Evolutionary conservation across 306 rosid species (phyloP), one percentile per base, ranked within the genome.

Genomic region (Sicyos baderoa): DNA sequence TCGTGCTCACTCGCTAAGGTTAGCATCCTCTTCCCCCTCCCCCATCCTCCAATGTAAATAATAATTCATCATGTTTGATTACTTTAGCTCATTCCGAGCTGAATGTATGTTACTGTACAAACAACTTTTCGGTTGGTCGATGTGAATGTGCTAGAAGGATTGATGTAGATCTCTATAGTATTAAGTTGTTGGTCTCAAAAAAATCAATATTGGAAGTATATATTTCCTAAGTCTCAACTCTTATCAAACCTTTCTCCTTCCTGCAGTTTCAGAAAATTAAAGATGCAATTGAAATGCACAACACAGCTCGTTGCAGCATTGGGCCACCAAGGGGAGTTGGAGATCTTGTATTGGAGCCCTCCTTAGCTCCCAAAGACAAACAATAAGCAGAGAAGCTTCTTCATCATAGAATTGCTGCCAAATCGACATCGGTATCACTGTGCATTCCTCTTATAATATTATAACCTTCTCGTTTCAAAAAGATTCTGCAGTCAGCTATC

Each of bases 1-100:
- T 94, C 97, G 10, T 94, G 99, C 82, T 94, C 97, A 59, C 99
- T 94, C 53, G 96, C 96, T 53, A 94, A 94, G 96, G 99, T 94
- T 82, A 54, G 80, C 66, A 49, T 12, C 42, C 42, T 17, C 32
- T 4, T 59, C 12, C 23, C 44, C n/a, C 5, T 23, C 15, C 62
- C 62, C 60, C 14, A 27, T n/a, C 16, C 27, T 40, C 51, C 8
- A 37, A 18, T 40, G 9, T 10, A 14, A 49, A 7, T 13, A 47
- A 40, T 40, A 66, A 40, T 53, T 5, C 51, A 4, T 35, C 47
- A 37, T 27, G 7, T 68, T 25, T 22, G 25, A 13, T 16, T 7
- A 40, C 25, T 17, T 76, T 72, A 32, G 62, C 51, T 48, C 11
- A 35, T 4, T 44, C 5, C 19, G 52, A 27, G 17, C 40, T 15